phyloP scores from a whole-genome alignment of 805 yeast genomes.

The Candida caryicola region DNA sequence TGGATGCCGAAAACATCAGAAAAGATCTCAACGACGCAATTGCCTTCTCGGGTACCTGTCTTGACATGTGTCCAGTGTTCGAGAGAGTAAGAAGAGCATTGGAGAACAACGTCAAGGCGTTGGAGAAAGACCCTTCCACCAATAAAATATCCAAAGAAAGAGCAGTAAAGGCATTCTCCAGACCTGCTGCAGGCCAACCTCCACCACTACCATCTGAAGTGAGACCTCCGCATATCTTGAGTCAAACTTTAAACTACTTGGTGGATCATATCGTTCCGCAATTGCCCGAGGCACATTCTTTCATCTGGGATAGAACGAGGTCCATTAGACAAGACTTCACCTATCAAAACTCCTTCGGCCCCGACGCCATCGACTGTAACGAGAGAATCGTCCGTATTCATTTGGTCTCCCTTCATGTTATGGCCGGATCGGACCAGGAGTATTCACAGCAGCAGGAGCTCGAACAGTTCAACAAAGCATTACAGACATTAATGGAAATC shows the following conservation, averaged over 20 bases:
- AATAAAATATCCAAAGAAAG: conserved; percentile 52
- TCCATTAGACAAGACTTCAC: conserved; percentile 97
- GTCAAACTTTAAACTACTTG: conserved; percentile 66
- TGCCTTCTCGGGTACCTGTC: conserved; percentile 80
- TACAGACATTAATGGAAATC: conserved; percentile 84
- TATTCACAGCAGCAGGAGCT: conserved; percentile 93
- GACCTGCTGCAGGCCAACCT: conserved; percentile 98
- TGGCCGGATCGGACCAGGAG: conserved; percentile 70
- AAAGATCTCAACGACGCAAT: conserved; percentile 89
- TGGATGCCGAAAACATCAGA: conserved; percentile 80
- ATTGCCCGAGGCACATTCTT: conserved; percentile 83
- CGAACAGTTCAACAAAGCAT: conserved; percentile 88
- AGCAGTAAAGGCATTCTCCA: conserved; percentile 88
- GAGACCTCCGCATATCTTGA: conserved; percentile 80
- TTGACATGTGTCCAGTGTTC: conserved; percentile 92
- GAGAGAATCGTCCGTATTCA: conserved; percentile 91
- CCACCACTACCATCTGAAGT: conserved; percentile 98
- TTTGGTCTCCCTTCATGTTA: conserved; percentile 72
- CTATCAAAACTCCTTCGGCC: conserved; percentile 88
- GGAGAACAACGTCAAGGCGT: conserved; percentile 78
- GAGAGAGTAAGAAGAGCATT: conserved; percentile 85
- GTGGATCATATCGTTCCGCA: conserved; percentile 59
- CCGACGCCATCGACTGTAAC: conserved; percentile 90
- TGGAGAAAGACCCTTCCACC: conserved; percentile 63
- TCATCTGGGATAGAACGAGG: conserved; percentile 95